A percentile compares a stretch with the other conserved stretches of the same genome.
Evolutionary conservation across 495 filamentous ascomycete species (phyloP).

Genomic region (Oleoguttula mirabilis): DNA sequence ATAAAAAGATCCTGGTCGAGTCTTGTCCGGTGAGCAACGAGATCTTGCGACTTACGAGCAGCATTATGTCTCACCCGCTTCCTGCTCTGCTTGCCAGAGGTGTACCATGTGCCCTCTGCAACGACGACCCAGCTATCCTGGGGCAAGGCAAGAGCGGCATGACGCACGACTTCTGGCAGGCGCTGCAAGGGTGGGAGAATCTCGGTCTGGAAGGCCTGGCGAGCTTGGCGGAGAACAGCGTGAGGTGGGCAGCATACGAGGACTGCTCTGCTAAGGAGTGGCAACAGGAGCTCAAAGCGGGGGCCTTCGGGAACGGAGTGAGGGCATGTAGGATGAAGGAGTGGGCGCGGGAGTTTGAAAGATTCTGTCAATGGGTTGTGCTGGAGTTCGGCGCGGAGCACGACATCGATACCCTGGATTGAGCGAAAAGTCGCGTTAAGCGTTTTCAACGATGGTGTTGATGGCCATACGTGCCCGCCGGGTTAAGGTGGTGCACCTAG

Average conservation of each 20-base stretch:
- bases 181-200: constrained; percentile 73
- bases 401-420: constrained; percentile 18
- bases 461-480: too few species aligned
- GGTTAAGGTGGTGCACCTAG: too few species aligned
- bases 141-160: constrained; percentile 65
- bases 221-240: constrained; percentile 80
- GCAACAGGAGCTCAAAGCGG: constrained; percentile 56
- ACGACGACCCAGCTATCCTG: constrained; percentile 75
- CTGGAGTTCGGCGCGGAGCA: constrained; percentile 50
- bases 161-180: constrained; percentile 88
- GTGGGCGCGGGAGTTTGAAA: constrained; percentile 73
- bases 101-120: constrained; percentile 62
- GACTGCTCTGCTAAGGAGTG: constrained; percentile 60
- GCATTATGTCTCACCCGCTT: constrained; percentile 66
- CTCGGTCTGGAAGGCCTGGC: constrained; percentile 72
- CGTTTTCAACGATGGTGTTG: too few species aligned
- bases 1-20: constrained; percentile 78
- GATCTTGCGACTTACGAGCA: constrained; percentile 62
- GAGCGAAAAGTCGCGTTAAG: too few species aligned
- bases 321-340: constrained; percentile 61
- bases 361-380: constrained; percentile 85
- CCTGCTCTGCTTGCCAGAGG: constrained; percentile 76
- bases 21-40: constrained; percentile 80
- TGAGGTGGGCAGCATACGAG: constrained; percentile 79
- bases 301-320: constrained; percentile 57